Evolutionary conservation across 2,329 filamentous ascomycete species (phyloP).

Genomic region (Chaetomium sp.): DNA sequence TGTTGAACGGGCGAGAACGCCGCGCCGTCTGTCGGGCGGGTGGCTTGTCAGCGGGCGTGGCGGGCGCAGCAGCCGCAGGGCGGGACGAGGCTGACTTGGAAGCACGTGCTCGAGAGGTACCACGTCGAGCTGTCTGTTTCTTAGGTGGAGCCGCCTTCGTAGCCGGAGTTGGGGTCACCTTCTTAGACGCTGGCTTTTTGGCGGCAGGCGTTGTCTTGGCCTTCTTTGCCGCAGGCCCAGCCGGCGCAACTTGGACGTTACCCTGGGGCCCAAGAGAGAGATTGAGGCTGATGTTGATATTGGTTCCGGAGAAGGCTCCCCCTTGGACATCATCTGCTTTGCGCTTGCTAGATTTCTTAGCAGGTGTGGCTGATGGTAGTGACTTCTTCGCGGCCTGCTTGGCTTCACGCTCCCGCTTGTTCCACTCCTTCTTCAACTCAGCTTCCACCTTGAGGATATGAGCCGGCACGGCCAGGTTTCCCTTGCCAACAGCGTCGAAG

Average conservation of each 20-base stretch:
- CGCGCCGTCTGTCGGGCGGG: constrained; percentile 4
- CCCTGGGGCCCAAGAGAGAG: constrained; percentile 26
- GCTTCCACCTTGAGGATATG: constrained; percentile 53
- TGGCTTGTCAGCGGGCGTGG: neutral
- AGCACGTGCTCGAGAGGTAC: neutral
- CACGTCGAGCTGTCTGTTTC: constrained; percentile 16
- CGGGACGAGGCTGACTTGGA: constrained; percentile 7
- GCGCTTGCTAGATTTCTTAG: constrained; percentile 22
- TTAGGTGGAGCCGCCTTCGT: neutral
- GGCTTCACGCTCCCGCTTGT: constrained; percentile 51
- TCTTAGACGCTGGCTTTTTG: constrained; percentile 14
- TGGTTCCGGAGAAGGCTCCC: constrained; percentile 25
- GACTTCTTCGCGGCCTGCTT: constrained; percentile 39
- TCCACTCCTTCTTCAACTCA: constrained; percentile 61
- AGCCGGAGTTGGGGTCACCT: neutral
- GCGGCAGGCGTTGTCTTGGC: constrained; percentile 16
- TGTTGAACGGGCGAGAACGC: constrained; percentile 10
- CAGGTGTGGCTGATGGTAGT: neutral
- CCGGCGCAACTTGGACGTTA: constrained; percentile 15
- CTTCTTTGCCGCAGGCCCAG: constrained; percentile 25
- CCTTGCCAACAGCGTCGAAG: constrained; percentile 56
- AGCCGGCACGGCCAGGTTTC: constrained; percentile 51
- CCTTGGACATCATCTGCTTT: constrained; percentile 37
- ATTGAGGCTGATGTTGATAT: constrained; percentile 26
- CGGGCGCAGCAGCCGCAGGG: neutral